phyloP scores from a whole-genome alignment of 1,139 yeast species.

The Suhomyces kunorum region DNA sequence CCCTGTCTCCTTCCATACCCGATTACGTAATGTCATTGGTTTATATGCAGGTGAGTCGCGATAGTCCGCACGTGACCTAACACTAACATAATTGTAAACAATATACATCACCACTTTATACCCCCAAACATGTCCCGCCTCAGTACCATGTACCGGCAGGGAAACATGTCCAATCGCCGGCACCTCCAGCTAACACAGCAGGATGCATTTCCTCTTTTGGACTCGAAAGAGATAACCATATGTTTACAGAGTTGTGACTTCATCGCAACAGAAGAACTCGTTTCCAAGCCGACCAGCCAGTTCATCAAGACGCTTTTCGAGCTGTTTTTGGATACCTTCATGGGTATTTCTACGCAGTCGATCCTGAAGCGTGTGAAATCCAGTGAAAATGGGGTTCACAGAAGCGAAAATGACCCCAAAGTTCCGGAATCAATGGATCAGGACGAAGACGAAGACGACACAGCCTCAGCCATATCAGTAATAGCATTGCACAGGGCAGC shows the following conservation, averaged over 20 bases:
- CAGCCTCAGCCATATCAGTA: constrained; percentile 22
- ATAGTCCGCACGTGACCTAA: constrained; percentile 3
- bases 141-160: constrained; percentile 29
- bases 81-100: constrained; percentile 2
- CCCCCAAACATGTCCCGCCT: constrained; percentile 25
- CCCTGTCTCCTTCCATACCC: too few species aligned
- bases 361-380: constrained; percentile 13
- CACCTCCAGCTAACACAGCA: constrained; percentile 18
- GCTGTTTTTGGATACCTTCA: constrained; percentile 69
- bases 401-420: constrained; percentile 9
- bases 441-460: constrained; percentile 37
- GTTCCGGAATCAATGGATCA: constrained; percentile 8
- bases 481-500: constrained; percentile 62
- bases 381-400: constrained; percentile 1
- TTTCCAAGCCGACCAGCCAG: constrained; percentile 64
- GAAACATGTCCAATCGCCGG: constrained; percentile 22
- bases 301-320: constrained; percentile 64
- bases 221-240: constrained; percentile 59
- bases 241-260: constrained; percentile 68
- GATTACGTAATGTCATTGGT: too few species aligned
- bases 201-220: constrained; percentile 66
- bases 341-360: constrained; percentile 41
- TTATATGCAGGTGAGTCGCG: neutral
- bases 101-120: constrained; percentile 1
- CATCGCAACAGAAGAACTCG: constrained; percentile 60